phyloP scores from a whole-genome alignment of 1,284 basidiomycete genomes.

The Microbotryum intermedium region DNA sequence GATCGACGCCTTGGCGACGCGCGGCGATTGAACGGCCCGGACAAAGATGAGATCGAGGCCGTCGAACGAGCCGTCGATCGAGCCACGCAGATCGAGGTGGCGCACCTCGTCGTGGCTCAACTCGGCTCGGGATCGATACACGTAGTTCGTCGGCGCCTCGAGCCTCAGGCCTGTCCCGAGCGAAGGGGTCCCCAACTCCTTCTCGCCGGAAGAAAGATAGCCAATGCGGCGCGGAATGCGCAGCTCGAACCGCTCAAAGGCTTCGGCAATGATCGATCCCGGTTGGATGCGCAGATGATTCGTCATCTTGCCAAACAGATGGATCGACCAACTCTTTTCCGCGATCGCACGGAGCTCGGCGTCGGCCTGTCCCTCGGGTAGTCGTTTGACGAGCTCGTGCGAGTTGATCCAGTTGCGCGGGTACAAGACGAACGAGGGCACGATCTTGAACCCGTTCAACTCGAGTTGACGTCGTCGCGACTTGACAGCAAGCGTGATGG shows the following conservation, averaged over 20 bases:
- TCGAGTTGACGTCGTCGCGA: constrained; percentile 19
- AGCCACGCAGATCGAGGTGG: constrained; percentile 9
- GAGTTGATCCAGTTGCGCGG: constrained; percentile 17
- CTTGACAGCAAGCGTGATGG: constrained; percentile 18
- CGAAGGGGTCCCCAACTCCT: background rate
- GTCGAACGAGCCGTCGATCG: constrained; percentile 24
- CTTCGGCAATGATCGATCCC: constrained; percentile 13
- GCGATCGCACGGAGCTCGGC: constrained; percentile 8
- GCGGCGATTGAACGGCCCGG: background rate
- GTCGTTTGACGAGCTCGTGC: constrained; percentile 23
- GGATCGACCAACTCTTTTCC: constrained; percentile 17
- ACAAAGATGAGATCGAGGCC: constrained; percentile 23
- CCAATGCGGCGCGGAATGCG: constrained; percentile 5
- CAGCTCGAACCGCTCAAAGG: constrained; percentile 21
- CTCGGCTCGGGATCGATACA: constrained; percentile 4
- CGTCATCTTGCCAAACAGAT: constrained; percentile 28
- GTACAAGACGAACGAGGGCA: constrained; percentile 21
- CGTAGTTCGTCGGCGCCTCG: constrained; percentile 2
- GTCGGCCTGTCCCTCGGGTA: background rate
- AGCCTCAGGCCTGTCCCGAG: constrained; percentile 3
- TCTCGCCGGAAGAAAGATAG: constrained; percentile 8
- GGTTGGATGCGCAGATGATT: constrained; percentile 22
- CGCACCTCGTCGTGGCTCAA: constrained; percentile 2
- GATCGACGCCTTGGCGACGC: background rate
- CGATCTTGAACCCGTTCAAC: constrained; percentile 15